These are phyloP conservation scores for Fusarium chaquense DNA, from an alignment of 2,329 filamentous ascomycete genomes.

Conservation along the genomic window DNA sequence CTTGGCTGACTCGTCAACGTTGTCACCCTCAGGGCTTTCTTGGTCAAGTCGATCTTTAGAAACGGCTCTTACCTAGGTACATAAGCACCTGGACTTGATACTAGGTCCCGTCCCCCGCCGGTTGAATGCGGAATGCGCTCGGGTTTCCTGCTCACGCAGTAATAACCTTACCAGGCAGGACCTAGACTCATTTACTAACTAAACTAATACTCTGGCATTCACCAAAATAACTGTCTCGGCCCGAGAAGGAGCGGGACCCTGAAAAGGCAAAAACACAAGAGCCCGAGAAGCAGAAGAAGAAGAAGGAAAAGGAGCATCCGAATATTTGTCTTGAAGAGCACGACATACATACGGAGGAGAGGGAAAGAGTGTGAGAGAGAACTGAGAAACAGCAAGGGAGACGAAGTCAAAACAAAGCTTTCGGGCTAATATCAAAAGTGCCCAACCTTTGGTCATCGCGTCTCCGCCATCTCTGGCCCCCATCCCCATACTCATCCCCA, in stretches of 20 bases:
- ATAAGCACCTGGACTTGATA: background rate
- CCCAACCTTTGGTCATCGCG: constrained; percentile 25
- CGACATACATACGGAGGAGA: background rate
- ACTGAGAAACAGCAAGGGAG: background rate
- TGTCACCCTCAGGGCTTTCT: constrained; percentile 1
- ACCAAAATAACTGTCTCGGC: constrained; percentile 35
- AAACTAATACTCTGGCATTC: constrained; percentile 7
- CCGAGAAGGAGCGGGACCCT: constrained; percentile 38
- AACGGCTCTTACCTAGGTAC: background rate
- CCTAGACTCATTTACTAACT: constrained; percentile 6
- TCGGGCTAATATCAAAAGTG: constrained; percentile 26
- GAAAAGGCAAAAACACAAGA: constrained; percentile 27
- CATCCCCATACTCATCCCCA: constrained; percentile 11
- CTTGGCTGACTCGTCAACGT: constrained; percentile 7
- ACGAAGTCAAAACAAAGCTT: constrained; percentile 30
- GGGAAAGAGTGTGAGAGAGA: background rate
- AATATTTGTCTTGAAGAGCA: background rate
- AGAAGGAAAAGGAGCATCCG: background rate
- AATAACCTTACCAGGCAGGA: background rate
- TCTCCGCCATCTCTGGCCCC: constrained; percentile 25
- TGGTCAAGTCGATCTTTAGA: constrained; percentile 3
- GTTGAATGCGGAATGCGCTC: constrained; percentile 21
- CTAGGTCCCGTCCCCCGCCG: constrained; percentile 7
- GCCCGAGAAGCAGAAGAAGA: background rate
- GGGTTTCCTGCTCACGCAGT: background rate